Percentiles rank a stretch among this genome's conserved stretches.
Evolutionary conservation across 345 rosid species (phyloP).

Genomic region (Cardiospermum halicacabum): DNA sequence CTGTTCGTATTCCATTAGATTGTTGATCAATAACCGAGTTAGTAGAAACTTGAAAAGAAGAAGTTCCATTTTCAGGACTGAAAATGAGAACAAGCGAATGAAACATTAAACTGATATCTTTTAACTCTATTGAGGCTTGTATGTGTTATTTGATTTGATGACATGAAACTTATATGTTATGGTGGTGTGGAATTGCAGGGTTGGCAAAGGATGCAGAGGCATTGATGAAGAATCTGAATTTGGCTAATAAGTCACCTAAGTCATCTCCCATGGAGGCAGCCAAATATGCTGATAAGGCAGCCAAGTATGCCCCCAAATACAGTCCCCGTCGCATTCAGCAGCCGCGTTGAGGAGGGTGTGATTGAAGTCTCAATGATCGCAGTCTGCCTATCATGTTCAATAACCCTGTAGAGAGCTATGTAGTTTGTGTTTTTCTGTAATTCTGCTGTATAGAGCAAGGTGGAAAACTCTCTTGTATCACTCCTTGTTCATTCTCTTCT

Average conservation of each 20-base stretch:
- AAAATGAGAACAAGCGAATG: too few species aligned
- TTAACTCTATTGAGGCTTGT: too few species aligned
- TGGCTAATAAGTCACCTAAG: constrained; percentile 20
- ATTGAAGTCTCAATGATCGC: not conserved
- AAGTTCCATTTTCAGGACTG: too few species aligned
- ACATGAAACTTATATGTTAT: not conserved
- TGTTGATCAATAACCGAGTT: too few species aligned
- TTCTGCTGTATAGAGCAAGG: constrained; percentile 41
- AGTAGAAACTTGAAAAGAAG: too few species aligned
- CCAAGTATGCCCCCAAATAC: constrained; percentile 34
- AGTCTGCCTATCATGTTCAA: constrained; percentile 22
- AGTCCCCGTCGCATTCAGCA: constrained; percentile 52
- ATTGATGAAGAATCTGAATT: constrained; percentile 15
- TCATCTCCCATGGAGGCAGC: constrained; percentile 20
- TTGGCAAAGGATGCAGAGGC: constrained; percentile 31
- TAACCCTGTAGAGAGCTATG: constrained; percentile 26
- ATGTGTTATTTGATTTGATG: too few species aligned
- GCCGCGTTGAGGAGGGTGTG: constrained; percentile 42
- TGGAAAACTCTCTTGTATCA: constrained; percentile 29
- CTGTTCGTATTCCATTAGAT: not conserved
- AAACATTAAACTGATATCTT: too few species aligned
- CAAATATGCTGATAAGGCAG: constrained; percentile 42
- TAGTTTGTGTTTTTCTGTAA: constrained; percentile 29
- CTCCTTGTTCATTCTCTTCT: constrained; percentile 34
- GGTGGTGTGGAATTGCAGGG: constrained; percentile 22